These are phyloP conservation scores for Colletotrichum sp. DNA, from an alignment of 2,329 filamentous ascomycete species.

Conservation along the genomic window DNA sequence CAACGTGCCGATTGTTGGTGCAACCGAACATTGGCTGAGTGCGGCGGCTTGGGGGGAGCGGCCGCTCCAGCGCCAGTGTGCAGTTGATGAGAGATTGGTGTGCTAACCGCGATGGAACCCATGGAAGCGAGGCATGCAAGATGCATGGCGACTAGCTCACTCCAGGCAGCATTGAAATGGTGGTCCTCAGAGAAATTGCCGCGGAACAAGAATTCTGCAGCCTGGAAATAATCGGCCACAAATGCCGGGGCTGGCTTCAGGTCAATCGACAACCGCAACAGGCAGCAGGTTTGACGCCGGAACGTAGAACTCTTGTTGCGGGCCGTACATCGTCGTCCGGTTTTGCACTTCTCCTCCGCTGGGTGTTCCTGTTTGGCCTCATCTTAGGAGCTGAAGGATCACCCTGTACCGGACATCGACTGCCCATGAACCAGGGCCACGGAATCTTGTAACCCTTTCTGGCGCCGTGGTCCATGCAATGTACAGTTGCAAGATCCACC, in stretches of 20 bases:
- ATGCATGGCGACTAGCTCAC: background rate
- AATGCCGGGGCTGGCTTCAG: background rate
- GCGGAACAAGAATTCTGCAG: background rate
- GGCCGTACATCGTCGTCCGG: background rate
- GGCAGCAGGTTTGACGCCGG: conserved; percentile 1
- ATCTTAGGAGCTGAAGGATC: background rate
- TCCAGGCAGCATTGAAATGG: background rate
- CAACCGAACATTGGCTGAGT: background rate
- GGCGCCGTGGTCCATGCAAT: conserved; percentile 5
- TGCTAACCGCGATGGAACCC: background rate
- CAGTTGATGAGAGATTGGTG: background rate
- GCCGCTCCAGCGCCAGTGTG: background rate
- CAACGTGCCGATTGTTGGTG: background rate
- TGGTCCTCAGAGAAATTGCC: background rate
- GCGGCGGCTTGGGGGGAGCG: background rate
- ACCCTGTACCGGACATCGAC: background rate
- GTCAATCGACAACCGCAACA: background rate
- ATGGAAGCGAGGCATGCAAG: background rate
- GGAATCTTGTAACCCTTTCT: background rate
- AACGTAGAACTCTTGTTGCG: background rate
- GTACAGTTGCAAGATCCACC: background rate
- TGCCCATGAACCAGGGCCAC: conserved; percentile 17
- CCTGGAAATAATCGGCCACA: background rate
- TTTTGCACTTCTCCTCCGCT: background rate
- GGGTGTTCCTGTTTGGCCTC: background rate